These are phyloP conservation scores for Acidomyces sp. DNA, from an alignment of 495 filamentous ascomycete genomes.

Conservation along the genomic window DNA sequence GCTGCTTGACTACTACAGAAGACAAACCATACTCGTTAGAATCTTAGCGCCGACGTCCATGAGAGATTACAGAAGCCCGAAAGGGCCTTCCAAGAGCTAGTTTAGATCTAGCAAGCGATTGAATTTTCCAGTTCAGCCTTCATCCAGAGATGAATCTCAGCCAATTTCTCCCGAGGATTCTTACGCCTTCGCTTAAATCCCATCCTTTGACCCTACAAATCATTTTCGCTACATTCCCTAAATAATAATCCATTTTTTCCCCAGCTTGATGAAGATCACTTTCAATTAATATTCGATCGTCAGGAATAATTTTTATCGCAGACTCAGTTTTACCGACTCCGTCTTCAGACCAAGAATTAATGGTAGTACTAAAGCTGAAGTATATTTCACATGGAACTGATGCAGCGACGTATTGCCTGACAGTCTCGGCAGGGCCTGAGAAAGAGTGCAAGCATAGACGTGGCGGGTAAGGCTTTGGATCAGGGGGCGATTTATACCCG, in stretches of 20 bases:
- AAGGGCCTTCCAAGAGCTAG: background rate
- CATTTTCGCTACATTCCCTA: slow-evolving; percentile 60
- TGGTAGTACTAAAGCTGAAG: slow-evolving; percentile 74
- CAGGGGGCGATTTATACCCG: background rate
- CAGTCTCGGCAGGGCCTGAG: slow-evolving; percentile 60
- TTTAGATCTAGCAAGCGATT: background rate
- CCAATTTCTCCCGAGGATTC: slow-evolving; percentile 64
- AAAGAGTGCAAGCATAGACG: slow-evolving; percentile 91
- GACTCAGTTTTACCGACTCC: slow-evolving; percentile 41
- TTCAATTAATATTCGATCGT: slow-evolving; percentile 69
- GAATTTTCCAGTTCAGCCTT: too few species aligned
- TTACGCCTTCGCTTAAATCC: slow-evolving; percentile 57
- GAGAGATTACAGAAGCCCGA: background rate
- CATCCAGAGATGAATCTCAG: slow-evolving; percentile 65
- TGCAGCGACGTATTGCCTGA: slow-evolving; percentile 66
- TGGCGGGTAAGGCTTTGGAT: slow-evolving; percentile 61
- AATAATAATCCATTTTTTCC: slow-evolving; percentile 58
- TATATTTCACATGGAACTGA: slow-evolving; percentile 65
- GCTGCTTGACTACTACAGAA: too few species aligned
- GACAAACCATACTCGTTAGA: too few species aligned
- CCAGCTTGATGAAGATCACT: slow-evolving; percentile 86
- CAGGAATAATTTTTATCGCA: slow-evolving; percentile 61
- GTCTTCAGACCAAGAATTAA: slow-evolving; percentile 55
- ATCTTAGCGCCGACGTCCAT: too few species aligned
- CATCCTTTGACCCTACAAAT: slow-evolving; percentile 71